Conservation (phyloP, 139 green algal genomes). For the Tetratostichococcus sp. region DNA sequence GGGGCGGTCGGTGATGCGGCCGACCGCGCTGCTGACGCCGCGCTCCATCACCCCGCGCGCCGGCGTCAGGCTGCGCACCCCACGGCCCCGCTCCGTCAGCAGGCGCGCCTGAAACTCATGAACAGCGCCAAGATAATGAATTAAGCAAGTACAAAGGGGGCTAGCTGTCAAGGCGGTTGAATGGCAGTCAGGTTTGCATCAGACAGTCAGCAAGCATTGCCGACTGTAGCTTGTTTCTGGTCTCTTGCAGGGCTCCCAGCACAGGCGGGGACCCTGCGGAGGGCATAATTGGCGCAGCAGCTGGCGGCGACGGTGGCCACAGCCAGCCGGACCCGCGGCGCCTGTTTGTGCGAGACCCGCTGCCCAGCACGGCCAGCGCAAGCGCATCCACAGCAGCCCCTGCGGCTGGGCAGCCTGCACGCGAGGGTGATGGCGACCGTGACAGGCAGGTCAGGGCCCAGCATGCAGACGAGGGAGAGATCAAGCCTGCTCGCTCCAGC, state of each 20-base stretch:
- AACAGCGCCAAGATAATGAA: too few relatives aligned
- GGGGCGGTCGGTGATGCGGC: constrained; percentile 12
- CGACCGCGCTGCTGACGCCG: constrained; percentile 50
- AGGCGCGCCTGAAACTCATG: too few relatives aligned
- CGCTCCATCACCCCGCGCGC: constrained; percentile 60
- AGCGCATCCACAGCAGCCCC: constrained; percentile 12
- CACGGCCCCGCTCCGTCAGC: constrained; percentile 13
- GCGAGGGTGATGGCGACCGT: too few relatives aligned
- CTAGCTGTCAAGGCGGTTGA: too few relatives aligned
- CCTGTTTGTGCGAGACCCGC: constrained; percentile 74
- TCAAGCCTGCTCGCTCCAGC: not conserved
- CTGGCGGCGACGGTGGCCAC: too few relatives aligned
- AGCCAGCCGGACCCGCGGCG: constrained; percentile 56
- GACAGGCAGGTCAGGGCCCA: too few relatives aligned
- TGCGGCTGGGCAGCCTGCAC: not conserved
- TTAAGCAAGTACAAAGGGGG: too few relatives aligned
- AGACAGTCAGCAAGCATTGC: not conserved
- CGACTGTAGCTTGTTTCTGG: not conserved
- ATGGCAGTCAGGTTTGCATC: too few relatives aligned
- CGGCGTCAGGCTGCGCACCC: constrained; percentile 36
- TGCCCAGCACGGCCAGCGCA: constrained; percentile 45
- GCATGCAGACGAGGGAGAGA: too few relatives aligned
- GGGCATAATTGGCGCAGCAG: too few relatives aligned
- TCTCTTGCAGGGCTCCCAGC: not conserved
- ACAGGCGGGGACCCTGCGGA: not conserved